These are phyloP conservation scores for Linnemannia zychae DNA, from an alignment of 192 early-diverging fungal species.

Conservation along the genomic window DNA sequence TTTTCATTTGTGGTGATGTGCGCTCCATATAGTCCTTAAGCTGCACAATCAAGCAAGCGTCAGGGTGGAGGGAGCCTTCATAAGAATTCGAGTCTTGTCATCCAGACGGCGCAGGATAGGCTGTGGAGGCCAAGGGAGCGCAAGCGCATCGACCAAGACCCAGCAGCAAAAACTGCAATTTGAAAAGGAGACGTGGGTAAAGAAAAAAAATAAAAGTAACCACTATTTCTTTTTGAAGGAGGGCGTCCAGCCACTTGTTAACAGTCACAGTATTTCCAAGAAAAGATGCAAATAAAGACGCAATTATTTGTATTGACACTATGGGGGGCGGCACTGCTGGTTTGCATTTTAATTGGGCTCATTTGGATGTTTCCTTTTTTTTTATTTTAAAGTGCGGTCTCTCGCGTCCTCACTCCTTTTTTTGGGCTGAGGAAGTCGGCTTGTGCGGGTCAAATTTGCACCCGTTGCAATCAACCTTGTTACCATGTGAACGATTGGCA, in stretches of 20 bases:
- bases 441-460: no score
- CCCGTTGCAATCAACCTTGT: no score
- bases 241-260: not conserved
- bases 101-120: slow-evolving; percentile 49
- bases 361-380: no score
- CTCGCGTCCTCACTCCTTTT: no score
- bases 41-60: slow-evolving; percentile 17
- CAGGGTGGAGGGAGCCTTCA: slow-evolving; percentile 46
- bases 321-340: no score
- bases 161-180: slow-evolving; percentile 52
- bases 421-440: no score
- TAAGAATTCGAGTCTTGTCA: slow-evolving; percentile 43
- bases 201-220: slow-evolving; percentile 16
- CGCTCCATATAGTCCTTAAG: slow-evolving; percentile 51
- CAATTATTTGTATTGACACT: no score
- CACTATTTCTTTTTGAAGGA: not conserved
- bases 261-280: not conserved
- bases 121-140: slow-evolving; percentile 42
- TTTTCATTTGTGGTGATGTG: slow-evolving; percentile 3
- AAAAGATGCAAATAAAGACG: no score
- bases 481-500: no score
- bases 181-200: slow-evolving; percentile 51
- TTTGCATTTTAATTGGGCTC: no score
- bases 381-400: no score
- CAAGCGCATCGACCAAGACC: slow-evolving; percentile 54